Evolutionary conservation across 2,329 filamentous ascomycete species (phyloP).

Genomic region (Penicillium brevicompactum): DNA sequence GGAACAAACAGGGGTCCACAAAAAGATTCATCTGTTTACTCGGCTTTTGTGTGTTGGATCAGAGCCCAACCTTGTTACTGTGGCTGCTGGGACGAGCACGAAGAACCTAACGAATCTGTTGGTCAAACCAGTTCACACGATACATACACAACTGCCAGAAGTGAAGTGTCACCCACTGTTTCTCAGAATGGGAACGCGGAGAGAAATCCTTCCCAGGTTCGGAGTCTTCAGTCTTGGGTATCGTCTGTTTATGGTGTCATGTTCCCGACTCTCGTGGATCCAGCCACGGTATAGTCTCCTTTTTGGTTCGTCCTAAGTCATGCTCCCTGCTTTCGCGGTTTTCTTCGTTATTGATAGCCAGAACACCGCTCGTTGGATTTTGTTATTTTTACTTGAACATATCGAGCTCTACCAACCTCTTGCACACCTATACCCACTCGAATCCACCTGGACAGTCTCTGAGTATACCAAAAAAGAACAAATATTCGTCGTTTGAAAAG

Average conservation of each 20-base stretch:
- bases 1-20: not conserved
- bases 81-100: conserved; percentile 5
- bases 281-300: not conserved
- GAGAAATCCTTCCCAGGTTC: not conserved
- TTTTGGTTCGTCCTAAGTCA: not conserved
- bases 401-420: not conserved
- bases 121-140: conserved; percentile 11
- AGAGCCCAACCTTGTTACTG: conserved; percentile 9
- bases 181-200: not conserved
- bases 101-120: conserved; percentile 6
- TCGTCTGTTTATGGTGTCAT: conserved; percentile 2
- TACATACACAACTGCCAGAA: conserved; percentile 22
- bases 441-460: too few relatives aligned
- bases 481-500: too few relatives aligned
- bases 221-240: not conserved
- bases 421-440: too few relatives aligned
- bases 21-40: not conserved
- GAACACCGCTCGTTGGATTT: not conserved
- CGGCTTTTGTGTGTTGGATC: conserved; percentile 6
- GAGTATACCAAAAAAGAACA: too few relatives aligned
- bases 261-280: not conserved
- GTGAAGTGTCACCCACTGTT: conserved; percentile 1
- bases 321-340: not conserved
- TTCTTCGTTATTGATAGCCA: not conserved
- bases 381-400: not conserved